Evolutionary conservation across 1,284 basidiomycete species (phyloP), one percentile per base, ranked within the genome.

Genomic region (Puccinia novopanici): DNA sequence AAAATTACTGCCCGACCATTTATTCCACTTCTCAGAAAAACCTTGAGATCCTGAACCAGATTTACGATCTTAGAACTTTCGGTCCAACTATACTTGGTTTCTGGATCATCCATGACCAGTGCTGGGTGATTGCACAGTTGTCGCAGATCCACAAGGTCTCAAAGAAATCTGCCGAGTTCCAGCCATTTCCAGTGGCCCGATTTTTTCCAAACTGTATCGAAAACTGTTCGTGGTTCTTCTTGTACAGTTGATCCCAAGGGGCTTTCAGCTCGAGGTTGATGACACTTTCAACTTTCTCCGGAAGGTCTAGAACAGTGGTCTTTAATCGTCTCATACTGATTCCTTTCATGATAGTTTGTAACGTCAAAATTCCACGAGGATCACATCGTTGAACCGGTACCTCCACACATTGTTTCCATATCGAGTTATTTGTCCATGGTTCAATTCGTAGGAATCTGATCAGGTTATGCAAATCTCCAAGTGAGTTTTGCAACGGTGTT

Each of bases 361-460:
- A 17, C 2, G 24, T 30, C 17, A 17, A 27, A 3, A 70, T 70
- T 8, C 45, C 67, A 3, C 30, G n/a, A 6, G 45, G 67, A 22
- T 70, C 45, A 30, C 67, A 50, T 9, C 6, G 3, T 13, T 70
- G 67, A 50, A 52, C 67, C 15, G 45, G 42, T 30, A 24, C 9
- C 45, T 70, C 45, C 5, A 70, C 19, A 52, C 67, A 85, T 61
- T 83, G 79, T 81, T 84, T 85, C 85, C 85, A 86, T 0, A 83
- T 78, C 22, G 82, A 82, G 13, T 84, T 83, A 55, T 86, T 84
- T 5, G 82, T 82, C 80, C 85, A 86, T 1, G 85, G 85, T 10
- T 86, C 85, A 0, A 86, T 81, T 2, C 84, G 84, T 17, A 86
- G 73, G 76, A 86, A 85, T 50, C 83, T 83, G 65, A 86, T 79